phyloP scores from a whole-genome alignment of 768 basidiomycete species.

The Trametes villosa region DNA sequence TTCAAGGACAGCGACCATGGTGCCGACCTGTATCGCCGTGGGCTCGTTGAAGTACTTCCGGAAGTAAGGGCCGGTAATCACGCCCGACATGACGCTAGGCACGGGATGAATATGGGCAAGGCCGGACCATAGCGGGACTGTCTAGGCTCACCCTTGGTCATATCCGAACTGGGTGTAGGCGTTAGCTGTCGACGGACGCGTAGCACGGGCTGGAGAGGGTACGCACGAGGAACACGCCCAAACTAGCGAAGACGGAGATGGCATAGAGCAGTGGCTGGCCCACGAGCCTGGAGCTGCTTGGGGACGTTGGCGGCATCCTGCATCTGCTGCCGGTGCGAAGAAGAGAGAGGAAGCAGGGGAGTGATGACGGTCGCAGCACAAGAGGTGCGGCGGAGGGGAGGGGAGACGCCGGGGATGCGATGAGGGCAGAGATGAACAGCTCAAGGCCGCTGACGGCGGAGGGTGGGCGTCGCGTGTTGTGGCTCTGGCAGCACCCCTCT shows the following conservation, averaged over 20 bases:
- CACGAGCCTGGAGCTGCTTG: conserved; percentile 58
- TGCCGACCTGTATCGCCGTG: conserved; percentile 75
- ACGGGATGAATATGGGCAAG: conserved; percentile 4
- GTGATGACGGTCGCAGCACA: conserved; percentile 12
- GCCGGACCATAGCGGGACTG: background rate
- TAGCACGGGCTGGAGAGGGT: background rate
- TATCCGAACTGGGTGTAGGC: conserved; percentile 66
- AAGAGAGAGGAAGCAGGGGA: conserved; percentile 12
- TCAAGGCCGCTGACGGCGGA: conserved; percentile 5
- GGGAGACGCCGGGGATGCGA: conserved; percentile 4
- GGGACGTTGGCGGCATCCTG: conserved; percentile 51
- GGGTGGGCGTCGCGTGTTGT: conserved; percentile 19
- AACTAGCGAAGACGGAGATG: conserved; percentile 79
- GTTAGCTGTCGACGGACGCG: conserved; percentile 4
- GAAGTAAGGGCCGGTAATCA: conserved; percentile 88
- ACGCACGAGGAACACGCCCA: conserved; percentile 85
- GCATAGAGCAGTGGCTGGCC: conserved; percentile 79
- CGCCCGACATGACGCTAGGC: conserved; percentile 83
- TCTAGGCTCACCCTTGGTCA: conserved; percentile 72
- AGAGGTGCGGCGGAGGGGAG: conserved; percentile 4
- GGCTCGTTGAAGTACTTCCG: conserved; percentile 82
- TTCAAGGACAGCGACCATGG: conserved; percentile 95
- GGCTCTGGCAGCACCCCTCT: conserved; percentile 14
- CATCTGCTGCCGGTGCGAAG: conserved; percentile 41
- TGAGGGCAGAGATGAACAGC: background rate